Evolutionary conservation across 2,329 filamentous ascomycete species (phyloP).

Genomic region (Stemphylium vesicarium): DNA sequence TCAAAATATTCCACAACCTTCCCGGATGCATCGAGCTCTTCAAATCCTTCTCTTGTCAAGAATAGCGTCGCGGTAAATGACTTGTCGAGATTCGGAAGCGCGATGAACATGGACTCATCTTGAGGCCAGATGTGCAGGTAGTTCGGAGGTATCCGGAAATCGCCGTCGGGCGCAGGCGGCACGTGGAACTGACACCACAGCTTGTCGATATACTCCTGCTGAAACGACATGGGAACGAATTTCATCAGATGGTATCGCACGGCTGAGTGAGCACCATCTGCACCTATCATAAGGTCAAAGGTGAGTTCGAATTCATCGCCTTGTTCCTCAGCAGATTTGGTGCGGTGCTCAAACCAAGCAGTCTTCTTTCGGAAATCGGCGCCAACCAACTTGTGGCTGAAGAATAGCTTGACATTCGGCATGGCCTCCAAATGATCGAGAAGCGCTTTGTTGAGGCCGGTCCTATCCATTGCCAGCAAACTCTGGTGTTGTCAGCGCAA

Average conservation of each 20-base stretch:
- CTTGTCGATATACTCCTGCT: constrained; percentile 94
- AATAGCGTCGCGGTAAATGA: constrained; percentile 97
- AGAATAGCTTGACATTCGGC: constrained; percentile 89
- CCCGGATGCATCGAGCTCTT: constrained; percentile 67
- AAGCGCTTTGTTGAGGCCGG: constrained; percentile 79
- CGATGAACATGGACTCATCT: constrained; percentile 96
- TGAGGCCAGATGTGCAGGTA: constrained; percentile 98
- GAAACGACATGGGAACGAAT: constrained; percentile 85
- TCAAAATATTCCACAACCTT: constrained; percentile 77
- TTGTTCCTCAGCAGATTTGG: constrained; percentile 31
- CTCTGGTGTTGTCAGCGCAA: constrained; percentile 58
- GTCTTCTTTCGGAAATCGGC: constrained; percentile 80
- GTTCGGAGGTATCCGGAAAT: constrained; percentile 85
- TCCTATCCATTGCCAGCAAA: constrained; percentile 86
- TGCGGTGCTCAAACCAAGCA: constrained; percentile 81
- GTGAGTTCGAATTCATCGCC: constrained; percentile 73
- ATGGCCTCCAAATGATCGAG: constrained; percentile 82
- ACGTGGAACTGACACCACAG: constrained; percentile 97
- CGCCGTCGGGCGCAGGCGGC: constrained; percentile 57
- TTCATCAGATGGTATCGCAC: constrained; percentile 97
- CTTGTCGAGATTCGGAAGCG: constrained; percentile 85
- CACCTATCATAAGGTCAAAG: constrained; percentile 95
- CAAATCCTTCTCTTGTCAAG: constrained; percentile 74
- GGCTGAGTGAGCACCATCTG: constrained; percentile 92
- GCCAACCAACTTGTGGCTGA: constrained; percentile 91